Evolutionary conservation across 352 stramenopile species (phyloP), one percentile per base, ranked within the genome.

Genomic region (Phytopythium montanum): DNA sequence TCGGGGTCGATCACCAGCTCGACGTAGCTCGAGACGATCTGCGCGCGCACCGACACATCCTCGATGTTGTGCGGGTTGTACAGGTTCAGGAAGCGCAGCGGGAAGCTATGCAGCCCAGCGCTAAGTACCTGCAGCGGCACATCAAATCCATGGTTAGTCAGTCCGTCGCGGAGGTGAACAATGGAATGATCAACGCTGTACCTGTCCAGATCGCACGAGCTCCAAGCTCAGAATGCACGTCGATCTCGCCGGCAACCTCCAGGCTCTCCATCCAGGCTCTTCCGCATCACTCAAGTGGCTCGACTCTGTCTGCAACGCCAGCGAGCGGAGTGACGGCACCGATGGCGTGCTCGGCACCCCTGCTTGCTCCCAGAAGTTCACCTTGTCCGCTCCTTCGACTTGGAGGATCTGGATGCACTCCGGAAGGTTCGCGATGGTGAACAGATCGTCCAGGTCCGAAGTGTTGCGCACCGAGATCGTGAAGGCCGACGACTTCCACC

Each of bases 1-100:
- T 90, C 81, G 3, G 85, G 83, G 44, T 96, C 83, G 19, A 96
- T 67, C 3, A 76, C 81, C 25, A 96, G 54, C 53, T 94, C 79
- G 44, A 84, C 83, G 31, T 96, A 96, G 56, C 79, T 94, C 18
- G 87, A 90, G 58, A 96, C 88, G 52, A 96, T 87, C 42, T 93
- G 80, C 31, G 81, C 81, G 5, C 68, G 72, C 41, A 92, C 68
- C 13, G 66, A 36, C 10, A 92, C 65, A 34, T 76, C 61, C 56
- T 94, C 79, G n/a, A 85, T 70, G 41, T 96, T 96, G 59, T 81
- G 79, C 13, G 85, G 85, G 49, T 96, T 96, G 48, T 71, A 67
- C n/a, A 92, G 25, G 46, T 96, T 96, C 19, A 85, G 73, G 54
- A 96, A 72, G 3, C 74, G 75, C 3, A 94, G 52, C 1, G 62